A percentile compares a stretch with the other conserved stretches of the same genome.
Evolutionary conservation across 768 basidiomycete species (phyloP).

Genomic region (Leucogyrophana mollusca): DNA sequence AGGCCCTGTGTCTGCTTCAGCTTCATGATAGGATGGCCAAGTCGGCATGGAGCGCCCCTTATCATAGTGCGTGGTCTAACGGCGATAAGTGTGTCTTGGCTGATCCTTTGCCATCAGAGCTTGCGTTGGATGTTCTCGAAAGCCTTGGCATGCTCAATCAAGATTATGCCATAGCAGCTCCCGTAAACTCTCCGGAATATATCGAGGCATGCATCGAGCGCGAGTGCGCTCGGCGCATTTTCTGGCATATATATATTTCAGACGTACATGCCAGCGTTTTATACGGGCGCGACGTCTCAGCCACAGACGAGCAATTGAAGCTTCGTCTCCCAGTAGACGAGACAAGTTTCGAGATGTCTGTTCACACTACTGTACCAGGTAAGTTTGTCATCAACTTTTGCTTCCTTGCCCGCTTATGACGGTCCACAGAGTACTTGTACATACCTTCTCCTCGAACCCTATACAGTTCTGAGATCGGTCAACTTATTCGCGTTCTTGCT

Average conservation of each 20-base stretch:
- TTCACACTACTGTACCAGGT: constrained; percentile 35
- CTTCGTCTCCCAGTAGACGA: constrained; percentile 80
- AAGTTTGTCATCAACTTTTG: constrained; percentile 5
- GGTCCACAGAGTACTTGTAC: constrained; percentile 60
- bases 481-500: constrained; percentile 66
- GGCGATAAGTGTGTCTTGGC: neutral
- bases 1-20: constrained; percentile 73
- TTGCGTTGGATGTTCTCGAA: constrained; percentile 66
- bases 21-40: constrained; percentile 56
- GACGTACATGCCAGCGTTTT: constrained; percentile 45
- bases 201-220: constrained; percentile 65
- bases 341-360: constrained; percentile 74
- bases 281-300: constrained; percentile 33
- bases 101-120: constrained; percentile 39
- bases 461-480: constrained; percentile 67
- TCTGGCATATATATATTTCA: constrained; percentile 74
- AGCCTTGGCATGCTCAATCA: constrained; percentile 63
- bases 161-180: constrained; percentile 50
- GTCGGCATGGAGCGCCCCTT: constrained; percentile 26
- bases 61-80: constrained; percentile 26
- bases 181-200: constrained; percentile 56
- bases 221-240: constrained; percentile 78
- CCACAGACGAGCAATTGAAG: constrained; percentile 44
- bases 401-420: constrained; percentile 6
- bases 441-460: constrained; percentile 54